Evolutionary conservation across 495 filamentous ascomycete species (phyloP).

Genomic region (Letharia lupina): DNA sequence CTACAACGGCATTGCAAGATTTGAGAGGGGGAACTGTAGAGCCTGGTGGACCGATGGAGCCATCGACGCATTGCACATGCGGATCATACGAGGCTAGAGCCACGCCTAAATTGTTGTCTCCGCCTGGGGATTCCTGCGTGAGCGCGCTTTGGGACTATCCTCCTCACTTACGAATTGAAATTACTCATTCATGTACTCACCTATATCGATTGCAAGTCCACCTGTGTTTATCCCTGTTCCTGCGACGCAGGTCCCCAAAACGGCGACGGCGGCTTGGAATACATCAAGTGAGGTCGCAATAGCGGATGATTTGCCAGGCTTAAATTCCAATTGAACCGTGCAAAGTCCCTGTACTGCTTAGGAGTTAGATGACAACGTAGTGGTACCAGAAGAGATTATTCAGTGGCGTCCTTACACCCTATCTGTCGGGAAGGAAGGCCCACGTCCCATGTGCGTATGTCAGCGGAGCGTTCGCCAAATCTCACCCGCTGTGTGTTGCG

Average conservation of each 20-base stretch:
- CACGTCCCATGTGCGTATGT: neutral
- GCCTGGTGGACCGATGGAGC: neutral
- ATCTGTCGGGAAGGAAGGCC: neutral
- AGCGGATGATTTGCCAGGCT: neutral
- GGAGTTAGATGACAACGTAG: neutral
- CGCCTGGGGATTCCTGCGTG: neutral
- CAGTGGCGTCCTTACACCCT: neutral
- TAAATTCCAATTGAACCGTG: neutral
- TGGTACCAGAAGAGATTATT: neutral
- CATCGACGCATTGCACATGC: conserved; percentile 2
- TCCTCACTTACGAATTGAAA: no score
- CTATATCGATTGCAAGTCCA: neutral
- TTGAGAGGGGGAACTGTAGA: neutral
- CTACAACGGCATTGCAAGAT: neutral
- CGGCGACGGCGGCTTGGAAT: neutral
- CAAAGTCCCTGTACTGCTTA: neutral
- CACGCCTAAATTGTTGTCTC: neutral
- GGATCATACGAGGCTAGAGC: neutral
- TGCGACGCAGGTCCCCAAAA: neutral
- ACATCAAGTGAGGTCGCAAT: neutral
- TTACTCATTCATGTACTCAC: neutral
- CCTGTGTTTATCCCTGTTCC: neutral
- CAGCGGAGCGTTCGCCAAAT: neutral
- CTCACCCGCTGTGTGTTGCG: neutral
- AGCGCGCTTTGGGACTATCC: neutral